Evolutionary conservation across 805 yeast species (phyloP).

Genomic region (Saccharomycopsis sp.): DNA sequence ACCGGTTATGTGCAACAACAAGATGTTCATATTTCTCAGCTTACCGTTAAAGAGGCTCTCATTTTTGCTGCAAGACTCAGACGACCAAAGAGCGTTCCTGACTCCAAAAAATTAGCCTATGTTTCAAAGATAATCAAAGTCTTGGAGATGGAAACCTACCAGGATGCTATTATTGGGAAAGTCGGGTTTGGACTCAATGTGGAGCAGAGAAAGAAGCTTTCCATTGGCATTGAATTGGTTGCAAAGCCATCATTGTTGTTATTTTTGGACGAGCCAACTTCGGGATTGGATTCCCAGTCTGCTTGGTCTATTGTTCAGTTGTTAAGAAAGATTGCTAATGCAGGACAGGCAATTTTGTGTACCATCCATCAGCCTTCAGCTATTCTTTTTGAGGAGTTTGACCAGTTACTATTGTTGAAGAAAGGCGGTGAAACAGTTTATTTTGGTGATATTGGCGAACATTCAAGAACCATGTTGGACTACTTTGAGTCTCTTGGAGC

Average conservation of each 20-base stretch:
- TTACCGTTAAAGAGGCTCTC: slow-evolving; percentile 48
- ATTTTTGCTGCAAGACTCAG: slow-evolving; percentile 45
- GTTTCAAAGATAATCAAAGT: slow-evolving; percentile 44
- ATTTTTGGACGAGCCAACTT: slow-evolving; percentile 56
- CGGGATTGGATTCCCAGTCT: slow-evolving; percentile 53
- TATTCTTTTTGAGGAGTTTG: slow-evolving; percentile 41
- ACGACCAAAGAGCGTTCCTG: slow-evolving; percentile 35
- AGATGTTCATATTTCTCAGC: slow-evolving; percentile 43
- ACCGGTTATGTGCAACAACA: slow-evolving; percentile 56
- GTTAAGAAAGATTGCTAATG: slow-evolving; percentile 37
- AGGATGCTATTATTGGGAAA: slow-evolving; percentile 39
- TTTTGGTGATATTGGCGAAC: slow-evolving; percentile 58
- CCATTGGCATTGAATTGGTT: slow-evolving; percentile 48
- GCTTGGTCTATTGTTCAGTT: slow-evolving; percentile 45
- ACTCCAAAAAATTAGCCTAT: slow-evolving; percentile 39
- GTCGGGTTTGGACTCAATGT: slow-evolving; percentile 47
- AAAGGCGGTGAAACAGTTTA: slow-evolving; percentile 50
- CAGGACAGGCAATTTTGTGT: slow-evolving; percentile 48
- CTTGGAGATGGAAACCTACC: slow-evolving; percentile 44
- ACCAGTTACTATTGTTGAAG: slow-evolving; percentile 40
- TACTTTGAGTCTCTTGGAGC: slow-evolving; percentile 68
- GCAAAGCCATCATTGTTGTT: slow-evolving; percentile 45
- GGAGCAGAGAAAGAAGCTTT: slow-evolving; percentile 45
- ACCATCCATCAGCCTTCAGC: slow-evolving; percentile 56
- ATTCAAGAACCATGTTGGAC: slow-evolving; percentile 44